Percentiles rank a stretch among this genome's conserved stretches.
These are phyloP conservation scores for Neofusicoccum parvum DNA, from an alignment of 2,329 filamentous ascomycete genomes.

Conservation along the genomic window DNA sequence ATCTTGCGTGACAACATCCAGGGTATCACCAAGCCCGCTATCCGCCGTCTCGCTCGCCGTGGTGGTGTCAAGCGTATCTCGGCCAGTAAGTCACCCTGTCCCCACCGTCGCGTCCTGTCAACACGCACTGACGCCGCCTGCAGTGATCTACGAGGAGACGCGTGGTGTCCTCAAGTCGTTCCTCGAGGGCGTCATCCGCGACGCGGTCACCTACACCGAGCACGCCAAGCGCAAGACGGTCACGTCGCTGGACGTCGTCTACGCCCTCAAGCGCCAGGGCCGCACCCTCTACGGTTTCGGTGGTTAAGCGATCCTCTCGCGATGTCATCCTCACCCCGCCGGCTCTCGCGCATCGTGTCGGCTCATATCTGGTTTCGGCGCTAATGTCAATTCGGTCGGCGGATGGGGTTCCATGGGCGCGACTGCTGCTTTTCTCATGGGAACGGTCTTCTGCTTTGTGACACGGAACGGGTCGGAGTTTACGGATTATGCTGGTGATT, in stretches of 20 bases:
- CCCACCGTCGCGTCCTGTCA: background rate
- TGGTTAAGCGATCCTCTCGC: conserved; percentile 50
- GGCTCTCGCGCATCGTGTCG: conserved; percentile 2
- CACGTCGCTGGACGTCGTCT: conserved; percentile 64
- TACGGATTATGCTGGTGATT: conserved; percentile 4
- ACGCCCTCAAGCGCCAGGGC: conserved; percentile 65
- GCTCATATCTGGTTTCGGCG: conserved; percentile 17
- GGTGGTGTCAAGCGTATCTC: conserved; percentile 99
- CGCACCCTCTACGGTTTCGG: conserved; percentile 70
- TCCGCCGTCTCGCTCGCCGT: conserved; percentile 97
- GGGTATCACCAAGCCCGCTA: conserved; percentile 98
- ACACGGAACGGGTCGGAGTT: conserved; percentile 12
- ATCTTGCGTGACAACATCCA: conserved; percentile 99
- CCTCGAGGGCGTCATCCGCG: conserved; percentile 79
- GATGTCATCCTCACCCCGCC: background rate
- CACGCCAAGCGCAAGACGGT: conserved; percentile 79
- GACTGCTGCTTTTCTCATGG: conserved; percentile 3
- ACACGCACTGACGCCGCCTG: conserved; percentile 24
- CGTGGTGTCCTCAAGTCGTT: conserved; percentile 82
- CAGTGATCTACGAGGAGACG: conserved; percentile 82
- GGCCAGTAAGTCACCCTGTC: conserved; percentile 65
- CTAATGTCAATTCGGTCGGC: conserved; percentile 11
- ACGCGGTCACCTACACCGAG: conserved; percentile 80
- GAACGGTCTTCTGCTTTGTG: conserved; percentile 15
- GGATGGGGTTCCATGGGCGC: conserved; percentile 1